Evolutionary conservation across 495 filamentous ascomycete species (phyloP), one percentile per base, ranked within the genome.

Genomic region (Antarctomyces pellizariae): DNA sequence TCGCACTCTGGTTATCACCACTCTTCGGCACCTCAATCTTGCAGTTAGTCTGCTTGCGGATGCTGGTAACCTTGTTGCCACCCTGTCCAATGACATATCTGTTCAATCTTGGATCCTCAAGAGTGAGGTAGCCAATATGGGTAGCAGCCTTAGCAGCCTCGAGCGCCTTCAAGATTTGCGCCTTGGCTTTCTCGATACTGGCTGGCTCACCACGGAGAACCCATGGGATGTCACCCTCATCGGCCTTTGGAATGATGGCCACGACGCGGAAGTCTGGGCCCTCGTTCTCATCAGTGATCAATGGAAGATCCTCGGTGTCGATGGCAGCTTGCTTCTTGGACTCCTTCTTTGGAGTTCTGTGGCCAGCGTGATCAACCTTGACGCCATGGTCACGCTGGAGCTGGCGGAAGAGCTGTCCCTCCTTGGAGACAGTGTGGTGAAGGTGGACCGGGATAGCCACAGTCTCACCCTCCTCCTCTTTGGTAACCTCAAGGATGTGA

Each of bases 11-110:
- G 39, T 60, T 65, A 20, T 60, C 62, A 37, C 84, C 69, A 43
- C 76, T 73, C 35, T 74, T 67, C 22, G 86, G 86, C 24, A 95
- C 79, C 19, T 74, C 78, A 47, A 99, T 84, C 45, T 71, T 74
- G 55, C 80, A 90, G 16, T 75, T 78, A 23, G 82, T 93, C 54
- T 83, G 67, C 50, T 75, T 79, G 31, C 89, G 70, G 44, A 99
- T 93, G 6, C 61, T 52, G 47, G 90, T 92, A 50, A 99, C 82
- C 46, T 82, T 77, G 45, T 65, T 73, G 32, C 86, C 89, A 25
- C 75, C 74, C 40, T 70, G 72, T 13, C 86, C 86, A 31, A 99
- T 76, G 21, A 99, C 73, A 34, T 73, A 73, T 30, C 84, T 68
- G 57, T 93, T 89, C 24, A 75, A 80, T 22, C 64, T 64, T 5